Evolutionary conservation across 2,329 filamentous ascomycete species (phyloP).

Genomic region (Trichoderma koningiopsis): DNA sequence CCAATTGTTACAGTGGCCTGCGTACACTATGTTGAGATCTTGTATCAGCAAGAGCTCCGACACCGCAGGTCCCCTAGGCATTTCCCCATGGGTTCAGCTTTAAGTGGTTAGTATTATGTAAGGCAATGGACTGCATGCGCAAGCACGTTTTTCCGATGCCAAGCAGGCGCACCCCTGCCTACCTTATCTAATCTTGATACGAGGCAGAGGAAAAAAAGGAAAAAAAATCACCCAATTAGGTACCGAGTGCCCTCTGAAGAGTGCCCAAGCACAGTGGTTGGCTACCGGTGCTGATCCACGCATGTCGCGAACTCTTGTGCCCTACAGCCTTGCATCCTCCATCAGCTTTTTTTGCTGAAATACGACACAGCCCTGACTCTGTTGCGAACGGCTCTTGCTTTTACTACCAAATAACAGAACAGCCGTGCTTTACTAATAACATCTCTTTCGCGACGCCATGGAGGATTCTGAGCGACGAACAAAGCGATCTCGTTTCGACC

Average conservation of each 20-base stretch:
- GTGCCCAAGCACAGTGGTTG: slow-evolving; percentile 3
- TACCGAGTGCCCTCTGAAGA: background rate
- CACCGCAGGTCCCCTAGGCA: background rate
- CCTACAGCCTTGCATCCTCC: slow-evolving; percentile 21
- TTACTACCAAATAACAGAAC: background rate
- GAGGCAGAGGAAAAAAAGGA: background rate
- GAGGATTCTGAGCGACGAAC: slow-evolving; percentile 73
- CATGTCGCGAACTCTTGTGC: slow-evolving; percentile 19
- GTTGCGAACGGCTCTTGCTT: background rate
- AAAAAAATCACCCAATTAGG: background rate
- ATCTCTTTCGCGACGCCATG: slow-evolving; percentile 47
- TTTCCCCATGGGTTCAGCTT: background rate
- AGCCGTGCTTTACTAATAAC: background rate
- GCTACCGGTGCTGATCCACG: slow-evolving; percentile 8
- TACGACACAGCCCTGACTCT: slow-evolving; percentile 2
- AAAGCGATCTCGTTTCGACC: slow-evolving; percentile 93
- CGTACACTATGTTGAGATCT: background rate
- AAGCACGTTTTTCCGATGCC: slow-evolving; percentile 8
- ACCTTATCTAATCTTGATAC: background rate
- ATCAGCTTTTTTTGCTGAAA: background rate
- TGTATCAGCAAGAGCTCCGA: slow-evolving; percentile 13
- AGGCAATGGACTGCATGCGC: background rate
- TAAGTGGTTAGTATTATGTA: slow-evolving; percentile 10
- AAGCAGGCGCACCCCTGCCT: background rate
- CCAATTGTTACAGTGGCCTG: background rate